A percentile compares a stretch with the other conserved stretches of the same genome.
Evolutionary conservation across 2,329 filamentous ascomycete genomes (phyloP).

Genomic region (Sphaerulina vaccinii): DNA sequence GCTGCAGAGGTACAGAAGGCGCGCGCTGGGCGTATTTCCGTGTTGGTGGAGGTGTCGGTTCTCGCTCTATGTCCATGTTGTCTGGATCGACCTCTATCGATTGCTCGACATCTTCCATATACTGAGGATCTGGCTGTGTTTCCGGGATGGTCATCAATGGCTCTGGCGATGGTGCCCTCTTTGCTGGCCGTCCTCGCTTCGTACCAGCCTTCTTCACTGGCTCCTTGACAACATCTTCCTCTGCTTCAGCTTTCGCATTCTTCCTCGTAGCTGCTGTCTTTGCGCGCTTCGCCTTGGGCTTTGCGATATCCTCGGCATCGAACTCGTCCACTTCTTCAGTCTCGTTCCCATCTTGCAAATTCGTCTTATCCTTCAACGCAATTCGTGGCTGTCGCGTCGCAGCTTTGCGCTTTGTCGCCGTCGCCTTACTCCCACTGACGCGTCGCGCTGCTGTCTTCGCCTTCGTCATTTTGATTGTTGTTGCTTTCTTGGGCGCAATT

Average conservation of each 20-base stretch:
- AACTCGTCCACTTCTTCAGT: constrained; percentile 45
- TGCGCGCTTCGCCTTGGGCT: constrained; percentile 35
- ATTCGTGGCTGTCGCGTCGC: constrained; percentile 40
- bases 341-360: constrained; percentile 40
- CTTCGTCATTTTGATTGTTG: constrained; percentile 33
- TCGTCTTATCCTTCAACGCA: constrained; percentile 43
- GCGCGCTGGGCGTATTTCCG: constrained; percentile 33
- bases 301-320: constrained; percentile 41
- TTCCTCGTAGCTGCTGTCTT: constrained; percentile 33
- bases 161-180: constrained; percentile 37
- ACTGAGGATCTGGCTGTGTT: constrained; percentile 47
- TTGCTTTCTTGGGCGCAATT: constrained; percentile 23
- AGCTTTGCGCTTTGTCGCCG: constrained; percentile 42
- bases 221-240: constrained; percentile 19
- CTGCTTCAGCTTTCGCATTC: constrained; percentile 11
- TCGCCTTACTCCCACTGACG: constrained; percentile 36
- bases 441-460: constrained; percentile 40
- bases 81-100: constrained; percentile 41
- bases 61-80: constrained; percentile 31
- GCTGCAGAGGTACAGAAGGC: constrained; percentile 30
- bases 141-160: constrained; percentile 45
- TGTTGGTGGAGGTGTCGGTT: constrained; percentile 26
- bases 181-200: constrained; percentile 30
- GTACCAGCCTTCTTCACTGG: constrained; percentile 18
- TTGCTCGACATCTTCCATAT: constrained; percentile 38